Base-by-base conservation (phyloP, 2,329 filamentous ascomycete genomes). In the Cadophora malorum region DNA sequence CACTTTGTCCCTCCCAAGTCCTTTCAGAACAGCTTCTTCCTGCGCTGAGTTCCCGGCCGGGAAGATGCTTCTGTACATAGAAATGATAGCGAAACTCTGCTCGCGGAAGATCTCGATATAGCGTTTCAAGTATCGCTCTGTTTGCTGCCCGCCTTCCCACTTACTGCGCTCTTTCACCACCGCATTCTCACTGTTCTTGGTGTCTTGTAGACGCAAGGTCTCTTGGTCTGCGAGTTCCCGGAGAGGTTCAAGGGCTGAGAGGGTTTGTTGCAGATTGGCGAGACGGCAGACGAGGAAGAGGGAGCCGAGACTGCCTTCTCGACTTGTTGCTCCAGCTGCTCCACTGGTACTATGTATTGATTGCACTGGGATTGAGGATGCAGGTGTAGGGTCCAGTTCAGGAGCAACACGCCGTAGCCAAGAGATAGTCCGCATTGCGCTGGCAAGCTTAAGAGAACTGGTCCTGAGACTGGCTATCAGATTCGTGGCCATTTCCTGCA, bases 101-200 rank as follows among this genome's bases (percentile, higher is more conserved):
- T 99, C 96, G 63, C 96, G 91, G 78, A 98, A 98, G 33, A 99
- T 94, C 78, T 99, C 96, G 74, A 99, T 92, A 79, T 97, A 99
- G 59, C 94, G 88, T 79, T 98, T 99, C 53, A 99, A 82, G 75
- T 94, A 99, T 63, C 94, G 87, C 79, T 98, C 96, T 0, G 94
- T 97, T 78, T 98, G 96, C 76, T 97, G 94, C 0, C 95, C 95
- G 0, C 88, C 88, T 2, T 86, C 88, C 86, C 86, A 91, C 70
- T 67, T 77, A 66, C 63, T 74, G 71, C 66, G 72, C 55, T 71
- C 76, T 14, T 74, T 75, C 38, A 62, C 69, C 60, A 64, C 38
- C 16, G 41, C 66, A 4, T 38, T 64, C 31, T 25, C 35, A 7
- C 50, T 33, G 16, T 7, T 56, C 23, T 59, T 59, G n/a, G 35